Percentiles rank a stretch among this genome's conserved stretches.
Conservation (phyloP, 2,329 filamentous ascomycete genomes). For the Mycosphaerella sp. region DNA sequence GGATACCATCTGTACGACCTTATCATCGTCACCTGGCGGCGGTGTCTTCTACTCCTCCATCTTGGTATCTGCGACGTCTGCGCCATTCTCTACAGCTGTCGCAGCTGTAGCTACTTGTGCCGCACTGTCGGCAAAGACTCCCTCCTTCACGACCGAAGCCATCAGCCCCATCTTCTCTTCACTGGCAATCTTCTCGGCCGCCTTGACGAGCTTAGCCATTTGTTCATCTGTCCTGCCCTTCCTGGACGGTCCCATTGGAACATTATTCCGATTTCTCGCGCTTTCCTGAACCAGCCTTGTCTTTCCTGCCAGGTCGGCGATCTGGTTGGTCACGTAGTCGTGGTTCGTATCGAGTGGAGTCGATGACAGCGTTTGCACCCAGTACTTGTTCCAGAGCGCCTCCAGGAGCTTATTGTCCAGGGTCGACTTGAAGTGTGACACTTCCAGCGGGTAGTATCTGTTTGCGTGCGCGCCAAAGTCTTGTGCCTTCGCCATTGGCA, state of each 20-base stretch:
- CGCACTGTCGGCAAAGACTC: constrained; percentile 46
- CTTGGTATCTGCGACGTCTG: constrained; percentile 29
- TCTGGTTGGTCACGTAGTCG: constrained; percentile 88
- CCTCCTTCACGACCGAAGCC: constrained; percentile 57
- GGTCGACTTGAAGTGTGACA: constrained; percentile 90
- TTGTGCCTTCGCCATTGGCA: constrained; percentile 87
- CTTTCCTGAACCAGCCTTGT: constrained; percentile 48
- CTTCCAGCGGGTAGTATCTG: constrained; percentile 84
- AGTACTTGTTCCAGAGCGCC: constrained; percentile 97
- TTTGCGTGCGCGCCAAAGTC: constrained; percentile 91
- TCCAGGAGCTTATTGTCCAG: constrained; percentile 83
- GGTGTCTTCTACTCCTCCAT: constrained; percentile 21
- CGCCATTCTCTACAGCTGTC: constrained; percentile 20
- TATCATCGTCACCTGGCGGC: too few relatives aligned
- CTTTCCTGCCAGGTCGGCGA: constrained; percentile 79
- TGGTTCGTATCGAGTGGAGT: constrained; percentile 86
- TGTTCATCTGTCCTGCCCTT: constrained; percentile 40
- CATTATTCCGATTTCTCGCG: constrained; percentile 26
- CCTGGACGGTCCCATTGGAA: constrained; percentile 24
- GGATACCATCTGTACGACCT: too few relatives aligned
- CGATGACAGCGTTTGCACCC: constrained; percentile 91
- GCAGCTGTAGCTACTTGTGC: constrained; percentile 14
- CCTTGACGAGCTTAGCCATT: constrained; percentile 54
- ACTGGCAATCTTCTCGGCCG: constrained; percentile 55
- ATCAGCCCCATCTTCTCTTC: constrained; percentile 59